phyloP scores from a whole-genome alignment of 192 early-diverging fungal genomes.

The Mortierella alpina region DNA sequence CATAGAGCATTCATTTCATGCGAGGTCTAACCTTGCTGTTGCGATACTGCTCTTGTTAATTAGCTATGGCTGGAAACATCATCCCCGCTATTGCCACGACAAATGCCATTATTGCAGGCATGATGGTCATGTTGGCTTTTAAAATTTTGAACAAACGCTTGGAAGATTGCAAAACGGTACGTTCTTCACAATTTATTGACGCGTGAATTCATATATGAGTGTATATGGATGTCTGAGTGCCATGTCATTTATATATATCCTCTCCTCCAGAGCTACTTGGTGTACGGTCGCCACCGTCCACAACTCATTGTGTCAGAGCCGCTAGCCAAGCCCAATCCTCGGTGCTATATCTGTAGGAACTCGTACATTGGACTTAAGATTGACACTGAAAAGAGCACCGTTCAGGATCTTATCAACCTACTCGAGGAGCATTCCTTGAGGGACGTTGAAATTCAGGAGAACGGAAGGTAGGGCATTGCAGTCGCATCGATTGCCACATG shows the following conservation, averaged over 20 bases:
- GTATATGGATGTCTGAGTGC: not conserved
- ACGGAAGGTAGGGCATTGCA: conserved; percentile 57
- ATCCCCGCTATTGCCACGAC: conserved; percentile 99
- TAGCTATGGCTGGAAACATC: conserved; percentile 98
- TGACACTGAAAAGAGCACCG: conserved; percentile 68
- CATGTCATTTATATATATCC: not conserved
- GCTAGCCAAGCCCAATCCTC: conserved; percentile 73
- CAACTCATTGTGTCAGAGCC: conserved; percentile 73
- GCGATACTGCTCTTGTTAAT: not conserved
- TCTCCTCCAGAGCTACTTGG: conserved; percentile 63
- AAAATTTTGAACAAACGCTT: conserved; percentile 71
- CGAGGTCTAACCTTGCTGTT: not conserved
- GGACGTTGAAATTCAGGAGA: conserved; percentile 72
- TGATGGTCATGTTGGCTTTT: conserved; percentile 91
- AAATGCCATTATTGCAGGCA: conserved; percentile 94
- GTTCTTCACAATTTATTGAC: not conserved
- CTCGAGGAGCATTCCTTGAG: conserved; percentile 61
- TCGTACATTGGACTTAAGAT: conserved; percentile 70
- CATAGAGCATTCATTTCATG: not conserved
- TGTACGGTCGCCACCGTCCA: conserved; percentile 67
- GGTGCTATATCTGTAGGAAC: conserved; percentile 82
- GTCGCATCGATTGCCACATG: not conserved
- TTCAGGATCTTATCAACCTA: conserved; percentile 73
- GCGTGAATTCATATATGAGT: not conserved
- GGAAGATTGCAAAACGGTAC: conserved; percentile 66